Percentiles rank a stretch among this genome's conserved stretches.
Conservation (phyloP, 1,284 basidiomycete species). For the Mycosarcoma mackinlayi region DNA sequence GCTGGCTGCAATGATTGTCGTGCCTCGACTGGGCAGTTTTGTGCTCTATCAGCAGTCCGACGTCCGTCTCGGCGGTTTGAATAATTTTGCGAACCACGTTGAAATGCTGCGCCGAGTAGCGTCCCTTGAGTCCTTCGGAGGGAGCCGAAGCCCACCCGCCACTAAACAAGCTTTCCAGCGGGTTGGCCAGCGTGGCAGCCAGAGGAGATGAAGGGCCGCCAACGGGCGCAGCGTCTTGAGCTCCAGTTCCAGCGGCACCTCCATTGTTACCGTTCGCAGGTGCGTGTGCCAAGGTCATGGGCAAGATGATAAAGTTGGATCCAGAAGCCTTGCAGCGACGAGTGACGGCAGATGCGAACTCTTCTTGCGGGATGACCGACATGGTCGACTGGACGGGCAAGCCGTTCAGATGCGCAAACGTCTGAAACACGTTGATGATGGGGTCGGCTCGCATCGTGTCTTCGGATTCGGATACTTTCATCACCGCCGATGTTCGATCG, state of each 20-base stretch:
- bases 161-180: constrained; percentile 57
- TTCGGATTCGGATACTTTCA: constrained; percentile 80
- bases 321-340: constrained; percentile 74
- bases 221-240: constrained; percentile 11
- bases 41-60: constrained; percentile 84
- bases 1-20: background rate
- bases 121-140: constrained; percentile 21
- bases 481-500: constrained; percentile 84
- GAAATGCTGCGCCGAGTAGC: constrained; percentile 69
- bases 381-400: constrained; percentile 75
- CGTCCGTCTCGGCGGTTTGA: constrained; percentile 70
- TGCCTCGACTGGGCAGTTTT: constrained; percentile 68
- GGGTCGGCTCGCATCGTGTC: constrained; percentile 79
- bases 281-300: constrained; percentile 74
- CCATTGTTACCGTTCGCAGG: constrained; percentile 3
- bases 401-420: constrained; percentile 81
- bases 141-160: constrained; percentile 32
- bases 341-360: constrained; percentile 78
- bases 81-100: constrained; percentile 84
- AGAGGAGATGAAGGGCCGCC: constrained; percentile 32
- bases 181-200: constrained; percentile 47
- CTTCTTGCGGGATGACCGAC: constrained; percentile 77
- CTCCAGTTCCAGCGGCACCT: background rate
- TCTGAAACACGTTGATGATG: constrained; percentile 81
- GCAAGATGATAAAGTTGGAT: constrained; percentile 82